Evolutionary conservation across 805 yeast genomes (phyloP).

Genomic region (Zygosaccharomyces kombuchaensis): DNA sequence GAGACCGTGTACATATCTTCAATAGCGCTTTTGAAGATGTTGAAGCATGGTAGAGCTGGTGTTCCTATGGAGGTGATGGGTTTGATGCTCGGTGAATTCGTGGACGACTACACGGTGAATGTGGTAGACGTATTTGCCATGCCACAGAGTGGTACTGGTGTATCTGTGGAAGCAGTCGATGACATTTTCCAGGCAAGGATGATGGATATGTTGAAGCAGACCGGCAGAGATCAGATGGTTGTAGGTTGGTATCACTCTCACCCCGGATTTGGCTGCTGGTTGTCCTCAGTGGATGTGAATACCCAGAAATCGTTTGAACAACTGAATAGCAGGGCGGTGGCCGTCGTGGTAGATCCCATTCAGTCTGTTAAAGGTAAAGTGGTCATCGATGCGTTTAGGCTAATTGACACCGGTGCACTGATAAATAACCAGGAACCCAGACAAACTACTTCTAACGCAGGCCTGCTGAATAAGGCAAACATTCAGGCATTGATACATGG

Average conservation of each 20-base stretch:
- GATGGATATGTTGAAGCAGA: slow-evolving; percentile 99
- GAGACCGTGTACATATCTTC: slow-evolving; percentile 97
- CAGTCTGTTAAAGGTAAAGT: slow-evolving; percentile 99
- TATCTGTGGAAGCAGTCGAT: slow-evolving; percentile 97
- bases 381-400: slow-evolving; percentile 96
- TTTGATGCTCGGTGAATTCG: slow-evolving; percentile 95
- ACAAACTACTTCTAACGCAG: slow-evolving; percentile 93
- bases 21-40: slow-evolving; percentile 90
- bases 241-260: slow-evolving; percentile 99
- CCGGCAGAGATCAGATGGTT: slow-evolving; percentile 98
- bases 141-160: slow-evolving; percentile 99
- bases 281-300: slow-evolving; percentile 93
- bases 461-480: slow-evolving; percentile 91
- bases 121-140: slow-evolving; percentile 98
- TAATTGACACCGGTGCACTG: slow-evolving; percentile 79
- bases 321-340: slow-evolving; percentile 91
- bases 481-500: slow-evolving; percentile 97
- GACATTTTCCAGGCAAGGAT: slow-evolving; percentile 97
- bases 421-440: slow-evolving; percentile 98
- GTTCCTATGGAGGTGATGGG: slow-evolving; percentile 94
- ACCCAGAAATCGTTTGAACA: slow-evolving; percentile 98
- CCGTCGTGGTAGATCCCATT: slow-evolving; percentile 97
- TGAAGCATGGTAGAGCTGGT: slow-evolving; percentile 94
- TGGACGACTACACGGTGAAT: slow-evolving; percentile 94
- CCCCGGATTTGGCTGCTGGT: slow-evolving; percentile 99